Percentiles rank a stretch among this genome's conserved stretches.
These are phyloP conservation scores for Candida ovalis DNA, from an alignment of 805 yeast genomes.

Conservation along the genomic window DNA sequence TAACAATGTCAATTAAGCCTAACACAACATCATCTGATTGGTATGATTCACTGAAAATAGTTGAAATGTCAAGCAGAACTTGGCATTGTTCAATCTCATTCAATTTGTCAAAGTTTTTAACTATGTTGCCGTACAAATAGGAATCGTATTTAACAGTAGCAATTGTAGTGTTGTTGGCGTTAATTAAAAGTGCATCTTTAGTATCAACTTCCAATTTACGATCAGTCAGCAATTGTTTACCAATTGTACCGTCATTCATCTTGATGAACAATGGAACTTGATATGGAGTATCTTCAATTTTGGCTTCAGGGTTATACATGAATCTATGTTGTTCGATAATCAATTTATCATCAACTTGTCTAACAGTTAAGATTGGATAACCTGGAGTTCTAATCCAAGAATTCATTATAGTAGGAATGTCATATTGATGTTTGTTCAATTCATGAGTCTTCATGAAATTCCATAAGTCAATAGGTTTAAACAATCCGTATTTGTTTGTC, in stretches of 20 bases:
- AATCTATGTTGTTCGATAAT: constrained; percentile 37
- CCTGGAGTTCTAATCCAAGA: constrained; percentile 65
- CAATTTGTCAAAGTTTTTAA: constrained; percentile 22
- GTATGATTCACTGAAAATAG: constrained; percentile 33
- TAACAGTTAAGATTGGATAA: constrained; percentile 47
- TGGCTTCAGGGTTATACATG: constrained; percentile 23
- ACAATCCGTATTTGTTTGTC: constrained; percentile 31
- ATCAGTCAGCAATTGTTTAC: constrained; percentile 42
- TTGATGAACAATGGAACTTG: constrained; percentile 56
- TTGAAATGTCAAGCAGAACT: constrained; percentile 38
- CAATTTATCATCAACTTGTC: constrained; percentile 27
- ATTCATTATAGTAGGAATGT: constrained; percentile 47
- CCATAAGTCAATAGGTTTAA: constrained; percentile 56
- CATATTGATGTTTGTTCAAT: constrained; percentile 31
- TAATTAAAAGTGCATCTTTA: constrained; percentile 34
- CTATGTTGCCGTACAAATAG: constrained; percentile 24
- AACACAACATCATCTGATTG: constrained; percentile 29
- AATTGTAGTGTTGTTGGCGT: constrained; percentile 44
- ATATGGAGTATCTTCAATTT: constrained; percentile 54
- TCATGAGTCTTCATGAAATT: constrained; percentile 28
- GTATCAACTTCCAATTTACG: constrained; percentile 28
- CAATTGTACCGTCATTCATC: constrained; percentile 31
- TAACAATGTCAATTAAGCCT: constrained; percentile 32
- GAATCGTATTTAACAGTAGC: constrained; percentile 46
- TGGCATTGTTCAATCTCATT: constrained; percentile 33